Percentiles rank a stretch among this genome's conserved stretches.
Evolutionary conservation across 2,329 filamentous ascomycete genomes (phyloP).

Genomic region (Sordariomycetes sp.): DNA sequence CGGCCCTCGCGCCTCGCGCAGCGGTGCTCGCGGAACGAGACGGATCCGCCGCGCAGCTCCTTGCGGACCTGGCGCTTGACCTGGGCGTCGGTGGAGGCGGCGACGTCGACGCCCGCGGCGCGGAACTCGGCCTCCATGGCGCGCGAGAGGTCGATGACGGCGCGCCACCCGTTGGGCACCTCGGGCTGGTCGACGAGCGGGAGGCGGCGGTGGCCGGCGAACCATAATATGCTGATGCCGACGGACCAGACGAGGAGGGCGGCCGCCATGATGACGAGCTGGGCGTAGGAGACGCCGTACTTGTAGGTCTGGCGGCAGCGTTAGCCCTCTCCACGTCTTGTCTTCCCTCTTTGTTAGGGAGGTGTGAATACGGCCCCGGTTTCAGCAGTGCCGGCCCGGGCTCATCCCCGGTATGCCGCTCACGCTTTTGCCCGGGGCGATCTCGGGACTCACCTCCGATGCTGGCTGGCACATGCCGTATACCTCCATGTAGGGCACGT

Average conservation of each 20-base stretch:
- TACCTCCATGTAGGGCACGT: conserved; percentile 7
- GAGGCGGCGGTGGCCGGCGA: conserved; percentile 8
- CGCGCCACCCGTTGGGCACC: background rate
- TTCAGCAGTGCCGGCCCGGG: too few species aligned
- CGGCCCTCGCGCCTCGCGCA: background rate
- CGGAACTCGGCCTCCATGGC: conserved; percentile 7
- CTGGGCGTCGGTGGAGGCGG: conserved; percentile 9
- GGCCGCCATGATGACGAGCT: conserved; percentile 9
- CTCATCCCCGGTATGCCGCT: too few species aligned
- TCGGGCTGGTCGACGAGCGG: background rate
- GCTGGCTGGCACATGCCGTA: conserved; percentile 12
- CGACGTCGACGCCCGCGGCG: conserved; percentile 7
- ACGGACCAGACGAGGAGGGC: conserved; percentile 11
- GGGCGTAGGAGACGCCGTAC: conserved; percentile 17
- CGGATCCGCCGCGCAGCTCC: conserved; percentile 9
- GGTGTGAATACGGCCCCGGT: too few species aligned
- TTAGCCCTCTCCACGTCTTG: too few species aligned
- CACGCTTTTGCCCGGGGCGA: too few species aligned
- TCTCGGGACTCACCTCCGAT: conserved; percentile 7
- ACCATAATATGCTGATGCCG: conserved; percentile 11
- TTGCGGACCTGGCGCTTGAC: conserved; percentile 10
- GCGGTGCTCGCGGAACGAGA: conserved; percentile 7
- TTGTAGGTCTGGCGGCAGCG: conserved; percentile 7
- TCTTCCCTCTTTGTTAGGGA: too few species aligned
- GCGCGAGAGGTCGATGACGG: conserved; percentile 5